phyloP scores from a whole-genome alignment of 1,284 basidiomycete species.

The Peniophora sp. region DNA sequence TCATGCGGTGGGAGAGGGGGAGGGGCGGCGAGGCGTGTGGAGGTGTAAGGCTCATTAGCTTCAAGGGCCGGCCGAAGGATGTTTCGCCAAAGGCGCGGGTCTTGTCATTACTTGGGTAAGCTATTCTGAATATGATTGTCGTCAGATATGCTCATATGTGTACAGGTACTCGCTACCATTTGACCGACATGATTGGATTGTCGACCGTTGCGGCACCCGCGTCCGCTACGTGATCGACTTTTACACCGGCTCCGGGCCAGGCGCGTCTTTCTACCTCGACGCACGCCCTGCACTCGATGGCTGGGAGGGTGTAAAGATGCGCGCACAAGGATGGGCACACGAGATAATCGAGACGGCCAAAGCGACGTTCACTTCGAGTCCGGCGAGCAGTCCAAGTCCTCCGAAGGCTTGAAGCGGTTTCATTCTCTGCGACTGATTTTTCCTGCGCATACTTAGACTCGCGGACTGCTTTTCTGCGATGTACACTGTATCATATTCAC shows the following conservation, averaged over 20 bases:
- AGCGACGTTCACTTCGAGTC: background rate
- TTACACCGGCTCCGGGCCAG: conserved; percentile 71
- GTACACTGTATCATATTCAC: background rate
- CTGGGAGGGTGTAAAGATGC: conserved; percentile 85
- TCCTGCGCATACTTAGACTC: background rate
- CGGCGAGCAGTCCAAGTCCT: conserved; percentile 4
- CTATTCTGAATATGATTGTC: conserved; percentile 10
- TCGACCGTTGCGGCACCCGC: conserved; percentile 85
- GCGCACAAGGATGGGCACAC: conserved; percentile 24
- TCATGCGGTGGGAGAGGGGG: conserved; percentile 85
- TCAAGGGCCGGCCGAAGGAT: conserved; percentile 74
- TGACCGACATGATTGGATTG: conserved; percentile 96
- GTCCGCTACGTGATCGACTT: conserved; percentile 98
- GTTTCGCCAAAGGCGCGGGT: conserved; percentile 77
- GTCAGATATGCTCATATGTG: background rate
- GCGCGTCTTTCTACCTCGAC: conserved; percentile 84
- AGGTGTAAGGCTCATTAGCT: conserved; percentile 78
- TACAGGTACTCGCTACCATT: conserved; percentile 87
- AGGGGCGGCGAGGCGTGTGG: conserved; percentile 78
- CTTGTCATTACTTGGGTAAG: conserved; percentile 83
- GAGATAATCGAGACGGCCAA: background rate
- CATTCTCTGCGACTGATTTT: conserved; percentile 2
- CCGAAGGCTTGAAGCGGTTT: conserved; percentile 6
- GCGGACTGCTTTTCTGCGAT: background rate
- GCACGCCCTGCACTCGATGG: conserved; percentile 89